Evolutionary conservation across 768 basidiomycete species (phyloP), one percentile per base, ranked within the genome.

Genomic region (Hirschioporus abietinus): DNA sequence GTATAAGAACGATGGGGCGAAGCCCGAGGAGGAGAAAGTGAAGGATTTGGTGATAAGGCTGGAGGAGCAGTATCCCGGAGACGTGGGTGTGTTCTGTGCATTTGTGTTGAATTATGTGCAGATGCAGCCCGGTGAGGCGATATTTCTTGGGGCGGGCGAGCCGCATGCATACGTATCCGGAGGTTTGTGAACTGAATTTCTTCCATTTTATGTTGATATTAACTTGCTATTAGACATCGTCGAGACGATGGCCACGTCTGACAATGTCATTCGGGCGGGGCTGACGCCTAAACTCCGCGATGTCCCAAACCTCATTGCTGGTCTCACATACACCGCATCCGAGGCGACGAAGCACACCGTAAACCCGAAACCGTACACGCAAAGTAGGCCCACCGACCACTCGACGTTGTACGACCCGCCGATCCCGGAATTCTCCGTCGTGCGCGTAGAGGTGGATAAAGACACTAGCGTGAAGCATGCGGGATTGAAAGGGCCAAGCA

Each of bases 221-320:
- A 34, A 26, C 36, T 18, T 63, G 65, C 34, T 57, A 5, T 20
- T 72, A 96, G 96, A 99, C 74, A 96, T 96, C 76, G 94, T 99
- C 74, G 97, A 99, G 74, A 96, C 95, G 80, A 99, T 99, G 96
- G 96, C 96, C 26, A 96, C 96, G 68, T 96, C 94, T 0, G 97
- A 99, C 80, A 99, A 99, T 76, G 97, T 99, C 76, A 96, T 99
- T 70, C 93, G 97, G 35, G 97, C 97, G 7, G 97, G 97, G 17
- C 87, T 99, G 57, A 99, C 97, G 0, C 96, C 97, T 1, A 99
- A 99, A 78, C 84, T 93, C 35, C 89, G 97, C 64, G 97, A 99
- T 75, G 88, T 99, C 36, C 88, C 89, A 10, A 98, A 96, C 69
- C 88, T 99, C 58, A 83, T 97, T 67, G 81, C 86, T 4, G 90